Conservation (phyloP, 352 stramenopile genomes). For the Pilasporangium apinafurcum region DNA sequence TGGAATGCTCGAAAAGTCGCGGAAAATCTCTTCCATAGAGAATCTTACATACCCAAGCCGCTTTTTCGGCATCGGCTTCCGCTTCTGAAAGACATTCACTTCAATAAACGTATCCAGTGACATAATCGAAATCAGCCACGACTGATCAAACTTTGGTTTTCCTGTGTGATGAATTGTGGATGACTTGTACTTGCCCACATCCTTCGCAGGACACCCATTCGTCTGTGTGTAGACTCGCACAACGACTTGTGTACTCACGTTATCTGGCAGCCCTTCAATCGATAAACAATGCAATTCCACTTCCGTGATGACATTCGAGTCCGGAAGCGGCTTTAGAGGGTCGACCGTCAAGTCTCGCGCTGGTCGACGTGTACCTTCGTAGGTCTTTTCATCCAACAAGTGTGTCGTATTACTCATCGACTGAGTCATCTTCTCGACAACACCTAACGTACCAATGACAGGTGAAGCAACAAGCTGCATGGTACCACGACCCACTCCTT, state of each 20-base stretch:
- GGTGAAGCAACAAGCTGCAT: constrained; percentile 72
- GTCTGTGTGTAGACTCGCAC: constrained; percentile 56
- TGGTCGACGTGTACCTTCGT: constrained; percentile 67
- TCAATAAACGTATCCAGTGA: constrained; percentile 77
- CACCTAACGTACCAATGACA: constrained; percentile 76
- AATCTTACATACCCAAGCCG: constrained; percentile 60
- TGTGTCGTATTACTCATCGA: constrained; percentile 85
- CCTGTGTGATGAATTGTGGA: constrained; percentile 53
- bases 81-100: constrained; percentile 78
- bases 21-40: constrained; percentile 84
- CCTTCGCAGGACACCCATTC: constrained; percentile 28
- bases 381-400: constrained; percentile 75
- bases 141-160: constrained; percentile 77
- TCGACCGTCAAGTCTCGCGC: constrained; percentile 51
- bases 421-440: constrained; percentile 79
- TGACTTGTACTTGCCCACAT: constrained; percentile 66
- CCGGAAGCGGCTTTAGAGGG: constrained; percentile 62
- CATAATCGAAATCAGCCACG: constrained; percentile 68
- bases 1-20: constrained; percentile 69
- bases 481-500: constrained; percentile 72
- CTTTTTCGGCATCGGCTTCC: constrained; percentile 81
- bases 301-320: constrained; percentile 85
- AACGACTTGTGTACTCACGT: constrained; percentile 63
- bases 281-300: constrained; percentile 74
- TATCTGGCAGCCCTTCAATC: constrained; percentile 60